Conservation (phyloP, 2,329 filamentous ascomycete species). For the Neoarthrinium moseri region DNA sequence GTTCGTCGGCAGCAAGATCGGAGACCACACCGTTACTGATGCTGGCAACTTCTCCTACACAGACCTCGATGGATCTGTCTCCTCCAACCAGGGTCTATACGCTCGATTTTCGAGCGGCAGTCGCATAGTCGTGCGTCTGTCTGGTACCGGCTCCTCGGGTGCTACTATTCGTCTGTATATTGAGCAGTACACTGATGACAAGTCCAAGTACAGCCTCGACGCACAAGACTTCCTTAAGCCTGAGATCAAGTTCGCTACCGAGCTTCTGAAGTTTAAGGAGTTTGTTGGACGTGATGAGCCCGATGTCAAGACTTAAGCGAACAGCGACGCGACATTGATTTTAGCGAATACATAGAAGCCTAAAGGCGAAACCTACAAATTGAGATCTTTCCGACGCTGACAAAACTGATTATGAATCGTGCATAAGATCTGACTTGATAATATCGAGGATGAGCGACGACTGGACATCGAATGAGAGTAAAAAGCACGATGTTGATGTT, state of each 20-base stretch:
- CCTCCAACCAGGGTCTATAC: constrained; percentile 94
- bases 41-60: constrained; percentile 98
- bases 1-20: constrained; percentile 81
- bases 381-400: too few relatives aligned
- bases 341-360: too few relatives aligned
- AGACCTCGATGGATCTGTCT: constrained; percentile 94
- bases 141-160: constrained; percentile 90
- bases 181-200: constrained; percentile 88
- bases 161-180: constrained; percentile 97
- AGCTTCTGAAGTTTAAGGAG: constrained; percentile 89
- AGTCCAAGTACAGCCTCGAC: constrained; percentile 73
- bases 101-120: constrained; percentile 93
- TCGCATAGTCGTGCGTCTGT: constrained; percentile 91
- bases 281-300: constrained; percentile 89
- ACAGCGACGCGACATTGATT: neutral
- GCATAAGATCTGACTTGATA: too few relatives aligned
- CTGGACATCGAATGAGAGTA: too few relatives aligned
- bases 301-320: constrained; percentile 86
- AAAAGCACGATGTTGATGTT: too few relatives aligned
- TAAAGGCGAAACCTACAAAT: too few relatives aligned
- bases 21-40: constrained; percentile 76
- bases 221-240: constrained; percentile 93
- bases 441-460: too few relatives aligned
- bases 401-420: too few relatives aligned
- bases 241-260: constrained; percentile 81